Base-by-base conservation (phyloP, 306 rosid genomes). In the Hippophae gyantsensis region DNA sequence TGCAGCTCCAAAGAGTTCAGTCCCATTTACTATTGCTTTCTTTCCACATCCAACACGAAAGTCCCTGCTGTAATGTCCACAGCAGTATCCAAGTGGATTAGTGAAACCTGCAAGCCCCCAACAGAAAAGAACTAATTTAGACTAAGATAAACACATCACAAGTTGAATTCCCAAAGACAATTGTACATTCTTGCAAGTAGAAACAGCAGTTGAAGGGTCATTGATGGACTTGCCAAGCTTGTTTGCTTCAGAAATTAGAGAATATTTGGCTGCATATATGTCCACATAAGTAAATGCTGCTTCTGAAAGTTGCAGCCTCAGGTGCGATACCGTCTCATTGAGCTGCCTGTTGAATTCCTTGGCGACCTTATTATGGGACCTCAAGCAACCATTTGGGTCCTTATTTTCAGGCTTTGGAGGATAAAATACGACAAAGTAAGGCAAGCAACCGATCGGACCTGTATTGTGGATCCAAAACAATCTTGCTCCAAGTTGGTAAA, bases 371-470 rank as follows among this genome's bases (percentile, higher is more conserved):
- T 69, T 69, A 23, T 69, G 68, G 50, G 63, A 61, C 56, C 48
- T 55, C 50, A 69, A 44, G 10, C 74, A 69, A 13, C 74, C 74
- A 42, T 51, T 61, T 69, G 42, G 18, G 52, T 69, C 67, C 56
- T 6, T 48, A 42, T 61, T 54, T 58, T 47, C 73, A 3, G 52
- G 58, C 44, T 61, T 61, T 23, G 67, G 68, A 54, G 68, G 57
- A 41, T 54, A 47, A 45, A 47, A 2, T 47, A 42, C 42, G 12
- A 69, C 51, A 38, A 62, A 49, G 56, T 6, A 61, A 55, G 74
- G 68, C 57, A 69, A 42, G 51, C 74, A 69, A 53, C 74, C 74
- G 43, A 61, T 61, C 48, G 74, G 74, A 69, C 74, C 74, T 3
- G 74, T 69, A 57, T 69, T 69, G 10, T 61, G 74, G 13, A 61